Conservation (phyloP, 1,284 basidiomycete species). For the Mycena sp. region DNA sequence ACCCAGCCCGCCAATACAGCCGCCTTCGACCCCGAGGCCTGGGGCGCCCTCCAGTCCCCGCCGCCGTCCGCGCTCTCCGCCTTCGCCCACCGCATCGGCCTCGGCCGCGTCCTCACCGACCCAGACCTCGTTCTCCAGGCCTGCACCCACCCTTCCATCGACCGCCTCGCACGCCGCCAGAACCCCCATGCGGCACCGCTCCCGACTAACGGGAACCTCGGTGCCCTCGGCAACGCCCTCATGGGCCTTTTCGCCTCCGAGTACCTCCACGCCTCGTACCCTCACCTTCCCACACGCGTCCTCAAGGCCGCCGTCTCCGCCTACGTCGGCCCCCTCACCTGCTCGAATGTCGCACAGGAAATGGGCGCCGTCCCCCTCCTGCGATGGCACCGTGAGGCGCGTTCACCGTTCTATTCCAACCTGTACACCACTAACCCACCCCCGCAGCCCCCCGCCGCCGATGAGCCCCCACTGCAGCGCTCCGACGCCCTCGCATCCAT, state of each 20-base stretch:
- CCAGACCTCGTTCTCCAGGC: slow-evolving; percentile 70
- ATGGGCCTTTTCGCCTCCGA: slow-evolving; percentile 94
- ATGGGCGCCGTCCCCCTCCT: slow-evolving; percentile 77
- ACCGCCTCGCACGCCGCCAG: slow-evolving; percentile 62
- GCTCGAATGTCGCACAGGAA: slow-evolving; percentile 86
- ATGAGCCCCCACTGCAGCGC: slow-evolving; percentile 64
- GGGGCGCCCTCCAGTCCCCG: slow-evolving; percentile 79
- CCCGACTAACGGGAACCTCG: slow-evolving; percentile 81
- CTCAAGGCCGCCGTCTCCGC: slow-evolving; percentile 92
- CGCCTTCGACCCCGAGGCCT: slow-evolving; percentile 68
- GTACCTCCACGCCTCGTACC: slow-evolving; percentile 84
- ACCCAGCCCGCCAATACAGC: slow-evolving; percentile 30
- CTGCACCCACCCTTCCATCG: slow-evolving; percentile 85
- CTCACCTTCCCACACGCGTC: slow-evolving; percentile 91
- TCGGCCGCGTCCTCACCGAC: slow-evolving; percentile 60
- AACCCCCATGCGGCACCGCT: slow-evolving; percentile 63
- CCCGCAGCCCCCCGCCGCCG: slow-evolving; percentile 47
- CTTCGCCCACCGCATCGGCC: slow-evolving; percentile 79
- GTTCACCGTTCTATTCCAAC: slow-evolving; percentile 35
- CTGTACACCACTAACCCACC: slow-evolving; percentile 51
- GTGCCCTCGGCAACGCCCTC: slow-evolving; percentile 87
- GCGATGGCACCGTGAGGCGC: slow-evolving; percentile 76
- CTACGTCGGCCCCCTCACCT: slow-evolving; percentile 88
- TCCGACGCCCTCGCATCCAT: slow-evolving; percentile 81
- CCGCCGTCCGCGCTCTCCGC: slow-evolving; percentile 77